These are phyloP conservation scores for Pseudisothecium myosuroides DNA, from an alignment of 225 moss, liverwort and hornwort species.

Conservation along the genomic window DNA sequence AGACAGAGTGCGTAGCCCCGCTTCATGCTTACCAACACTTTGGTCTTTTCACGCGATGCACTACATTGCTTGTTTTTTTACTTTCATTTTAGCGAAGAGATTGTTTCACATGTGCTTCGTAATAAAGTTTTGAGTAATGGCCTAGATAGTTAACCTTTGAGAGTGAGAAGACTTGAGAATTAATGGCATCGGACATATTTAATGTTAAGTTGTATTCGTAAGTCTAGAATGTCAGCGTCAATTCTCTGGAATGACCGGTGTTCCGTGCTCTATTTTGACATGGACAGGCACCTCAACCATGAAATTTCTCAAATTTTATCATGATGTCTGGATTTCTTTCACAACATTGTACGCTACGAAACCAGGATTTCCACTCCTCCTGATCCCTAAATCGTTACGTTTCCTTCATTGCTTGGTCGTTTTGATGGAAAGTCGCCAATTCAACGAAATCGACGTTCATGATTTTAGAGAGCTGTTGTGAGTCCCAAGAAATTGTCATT, in stretches of 20 bases:
- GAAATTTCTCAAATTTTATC: background rate
- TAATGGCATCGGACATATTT: background rate
- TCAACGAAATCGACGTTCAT: too few relatives aligned
- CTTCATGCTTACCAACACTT: background rate
- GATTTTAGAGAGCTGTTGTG: background rate
- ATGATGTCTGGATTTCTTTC: background rate
- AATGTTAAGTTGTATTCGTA: background rate
- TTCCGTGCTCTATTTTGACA: background rate
- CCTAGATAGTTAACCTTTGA: too few relatives aligned
- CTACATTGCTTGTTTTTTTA: background rate
- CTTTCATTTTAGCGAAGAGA: background rate
- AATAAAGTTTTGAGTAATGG: background rate
- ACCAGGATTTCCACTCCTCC: background rate
- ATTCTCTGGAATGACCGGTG: too few relatives aligned
- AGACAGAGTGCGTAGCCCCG: background rate
- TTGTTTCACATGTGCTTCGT: background rate
- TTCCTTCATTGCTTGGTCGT: background rate
- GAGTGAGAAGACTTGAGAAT: background rate
- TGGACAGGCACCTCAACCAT: background rate
- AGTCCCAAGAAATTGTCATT: background rate
- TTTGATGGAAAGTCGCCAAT: background rate
- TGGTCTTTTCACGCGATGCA: background rate
- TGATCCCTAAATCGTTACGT: background rate
- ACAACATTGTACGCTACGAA: background rate
- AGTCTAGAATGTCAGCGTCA: background rate